Base-by-base conservation (phyloP, 2,329 filamentous ascomycete species). In the Stromatinia cepivora region DNA sequence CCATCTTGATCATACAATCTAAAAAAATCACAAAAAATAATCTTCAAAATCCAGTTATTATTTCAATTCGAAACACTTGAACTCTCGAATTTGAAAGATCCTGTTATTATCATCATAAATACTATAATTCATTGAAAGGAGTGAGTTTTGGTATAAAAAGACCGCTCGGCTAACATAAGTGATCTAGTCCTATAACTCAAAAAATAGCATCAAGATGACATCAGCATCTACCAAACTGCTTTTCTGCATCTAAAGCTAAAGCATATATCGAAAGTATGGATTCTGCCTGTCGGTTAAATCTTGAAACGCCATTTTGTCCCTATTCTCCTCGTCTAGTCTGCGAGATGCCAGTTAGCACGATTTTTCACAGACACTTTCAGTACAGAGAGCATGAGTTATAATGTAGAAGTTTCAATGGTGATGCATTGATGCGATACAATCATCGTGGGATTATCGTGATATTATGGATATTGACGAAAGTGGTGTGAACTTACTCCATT, bases 201-300 rank as follows among this genome's bases (percentile, higher is more conserved):
- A 39, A 10, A 63, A 25, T 25, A 25, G 31, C 22, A 9, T 22
- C 8, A 25, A 34, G 28, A 50, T 63, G 13, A 52, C 52, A 22
- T 39, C 25, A 63, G 22, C 46, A 39, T 28, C 15, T 36, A 20
- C 13, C 28, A 22, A 36, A 25, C 28, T n/a, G 5, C 5, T 34
- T 48, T 50, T 10, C 13, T 39, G 28, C 42, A 46, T n/a, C 28
- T 61, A 46, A 20, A 46, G 5, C 57, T 61, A 61, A 46, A 61
- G 58, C 39, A 46, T 57, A 61, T 91, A 92, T 74, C 84, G 81
- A 73, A 92, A 92, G 75, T 88, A 88, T 1, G 84, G 83, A 73
- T 92, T 91, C 78, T 91, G 82, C 77, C 86, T 87, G 73, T 92
- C 90, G 0, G 90, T 91, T 72, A 91, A 78, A 76, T 91, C 89